phyloP scores from a whole-genome alignment of 192 early-diverging fungal species.

The Entomortierella beljakovae region DNA sequence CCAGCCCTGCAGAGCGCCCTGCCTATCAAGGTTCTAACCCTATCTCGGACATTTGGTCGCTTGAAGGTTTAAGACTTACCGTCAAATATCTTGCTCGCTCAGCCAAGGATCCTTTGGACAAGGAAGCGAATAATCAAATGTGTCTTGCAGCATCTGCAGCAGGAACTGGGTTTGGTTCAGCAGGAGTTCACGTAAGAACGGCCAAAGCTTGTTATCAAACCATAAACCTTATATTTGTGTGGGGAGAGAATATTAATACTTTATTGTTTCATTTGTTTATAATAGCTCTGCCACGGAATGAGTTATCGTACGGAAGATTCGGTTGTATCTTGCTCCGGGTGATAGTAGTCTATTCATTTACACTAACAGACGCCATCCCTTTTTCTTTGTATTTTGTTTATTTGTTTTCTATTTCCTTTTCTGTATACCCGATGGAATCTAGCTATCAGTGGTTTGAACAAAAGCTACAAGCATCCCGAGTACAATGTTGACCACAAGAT shows the following conservation, averaged over 20 bases:
- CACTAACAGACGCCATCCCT: neutral
- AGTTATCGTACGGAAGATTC: constrained; percentile 41
- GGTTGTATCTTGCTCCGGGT: neutral
- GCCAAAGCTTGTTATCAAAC: too few species aligned
- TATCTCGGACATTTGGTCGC: constrained; percentile 92
- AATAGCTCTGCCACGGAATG: constrained; percentile 52
- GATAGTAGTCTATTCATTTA: neutral
- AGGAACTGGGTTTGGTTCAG: constrained; percentile 90
- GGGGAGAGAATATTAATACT: neutral
- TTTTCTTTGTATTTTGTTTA: neutral
- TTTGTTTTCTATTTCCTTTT: neutral
- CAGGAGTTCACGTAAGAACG: constrained; percentile 85
- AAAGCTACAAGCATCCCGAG: constrained; percentile 82
- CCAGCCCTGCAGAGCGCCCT: constrained; percentile 84
- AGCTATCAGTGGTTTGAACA: constrained; percentile 89
- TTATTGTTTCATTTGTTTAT: constrained; percentile 2
- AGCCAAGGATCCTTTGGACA: constrained; percentile 75
- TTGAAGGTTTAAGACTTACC: constrained; percentile 83
- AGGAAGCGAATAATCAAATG: constrained; percentile 79
- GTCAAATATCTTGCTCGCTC: constrained; percentile 82
- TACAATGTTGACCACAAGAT: constrained; percentile 82
- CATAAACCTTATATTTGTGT: too few species aligned
- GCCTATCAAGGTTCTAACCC: constrained; percentile 95
- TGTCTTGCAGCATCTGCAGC: constrained; percentile 91
- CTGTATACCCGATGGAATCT: neutral